phyloP scores from a whole-genome alignment of 2,329 filamentous ascomycete genomes.

The Penicillium italicum region DNA sequence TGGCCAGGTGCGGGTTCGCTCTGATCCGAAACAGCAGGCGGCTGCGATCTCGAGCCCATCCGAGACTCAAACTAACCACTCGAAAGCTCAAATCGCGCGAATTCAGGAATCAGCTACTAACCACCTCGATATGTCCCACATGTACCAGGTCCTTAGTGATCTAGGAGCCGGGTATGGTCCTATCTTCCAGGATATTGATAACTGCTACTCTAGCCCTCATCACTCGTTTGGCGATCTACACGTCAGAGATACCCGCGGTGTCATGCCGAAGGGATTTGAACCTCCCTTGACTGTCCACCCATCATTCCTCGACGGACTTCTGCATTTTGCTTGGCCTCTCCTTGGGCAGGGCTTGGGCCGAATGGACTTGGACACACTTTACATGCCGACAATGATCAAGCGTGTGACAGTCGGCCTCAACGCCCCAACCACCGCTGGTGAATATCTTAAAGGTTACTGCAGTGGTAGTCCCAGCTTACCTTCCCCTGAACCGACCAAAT shows the following conservation, averaged over 20 bases:
- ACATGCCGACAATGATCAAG: slow-evolving; percentile 35
- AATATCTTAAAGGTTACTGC: slow-evolving; percentile 22
- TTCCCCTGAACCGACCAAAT: slow-evolving; percentile 19
- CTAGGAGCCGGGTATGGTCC: slow-evolving; percentile 52
- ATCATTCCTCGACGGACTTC: slow-evolving; percentile 43
- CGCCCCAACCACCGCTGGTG: slow-evolving; percentile 15
- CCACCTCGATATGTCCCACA: slow-evolving; percentile 32
- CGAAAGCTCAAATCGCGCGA: slow-evolving; percentile 9
- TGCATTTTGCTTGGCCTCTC: slow-evolving; percentile 33
- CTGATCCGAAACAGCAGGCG: slow-evolving; percentile 16
- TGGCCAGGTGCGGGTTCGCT: slow-evolving; percentile 26
- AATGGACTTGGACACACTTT: slow-evolving; percentile 31
- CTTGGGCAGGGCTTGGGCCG: slow-evolving; percentile 30
- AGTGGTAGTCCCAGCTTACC: slow-evolving; percentile 20
- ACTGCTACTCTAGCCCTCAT: slow-evolving; percentile 41
- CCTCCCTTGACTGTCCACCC: slow-evolving; percentile 47
- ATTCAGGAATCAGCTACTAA: slow-evolving; percentile 14
- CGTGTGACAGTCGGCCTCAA: slow-evolving; percentile 22
- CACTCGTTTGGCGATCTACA: slow-evolving; percentile 33
- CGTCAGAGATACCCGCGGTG: slow-evolving; percentile 43
- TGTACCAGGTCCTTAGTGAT: slow-evolving; percentile 49
- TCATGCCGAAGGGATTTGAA: slow-evolving; percentile 49
- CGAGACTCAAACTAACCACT: slow-evolving; percentile 12
- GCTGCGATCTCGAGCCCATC: slow-evolving; percentile 15
- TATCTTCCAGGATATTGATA: slow-evolving; percentile 51